phyloP scores from a whole-genome alignment of 2,329 filamentous ascomycete genomes.

The Arthrobotrys pseudoclavata region DNA sequence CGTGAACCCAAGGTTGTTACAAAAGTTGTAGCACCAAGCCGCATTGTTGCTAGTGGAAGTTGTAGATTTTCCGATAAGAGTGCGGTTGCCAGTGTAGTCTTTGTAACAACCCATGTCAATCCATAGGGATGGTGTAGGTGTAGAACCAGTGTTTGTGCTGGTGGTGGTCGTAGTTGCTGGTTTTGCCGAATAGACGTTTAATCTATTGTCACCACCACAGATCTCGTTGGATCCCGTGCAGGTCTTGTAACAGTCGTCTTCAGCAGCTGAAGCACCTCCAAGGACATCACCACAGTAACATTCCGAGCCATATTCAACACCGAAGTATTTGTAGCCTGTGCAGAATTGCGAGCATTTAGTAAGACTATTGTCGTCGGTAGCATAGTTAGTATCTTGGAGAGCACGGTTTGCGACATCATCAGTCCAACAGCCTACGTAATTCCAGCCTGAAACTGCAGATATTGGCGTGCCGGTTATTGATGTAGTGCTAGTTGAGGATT shows the following conservation, averaged over 20 bases:
- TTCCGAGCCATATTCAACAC: conserved; percentile 66
- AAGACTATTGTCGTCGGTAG: conserved; percentile 24
- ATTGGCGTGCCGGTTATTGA: neutral
- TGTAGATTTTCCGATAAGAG: conserved; percentile 29
- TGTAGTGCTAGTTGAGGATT: conserved; percentile 13
- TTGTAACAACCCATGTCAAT: conserved; percentile 26
- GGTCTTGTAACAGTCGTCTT: conserved; percentile 53
- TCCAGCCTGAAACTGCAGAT: conserved; percentile 6
- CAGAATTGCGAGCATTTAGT: conserved; percentile 37
- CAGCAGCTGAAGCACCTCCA: conserved; percentile 56
- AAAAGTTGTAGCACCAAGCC: conserved; percentile 71
- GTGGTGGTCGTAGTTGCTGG: conserved; percentile 15
- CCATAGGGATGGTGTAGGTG: neutral
- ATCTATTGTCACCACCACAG: conserved; percentile 56
- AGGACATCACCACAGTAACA: conserved; percentile 67
- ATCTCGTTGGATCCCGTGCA: conserved; percentile 41
- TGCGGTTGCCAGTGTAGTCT: conserved; percentile 20
- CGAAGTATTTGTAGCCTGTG: conserved; percentile 64
- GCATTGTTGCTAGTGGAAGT: conserved; percentile 68
- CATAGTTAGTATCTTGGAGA: conserved; percentile 17
- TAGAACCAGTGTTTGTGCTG: conserved; percentile 11
- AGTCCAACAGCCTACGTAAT: conserved; percentile 42
- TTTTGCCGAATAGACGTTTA: conserved; percentile 35
- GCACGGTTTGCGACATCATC: conserved; percentile 38
- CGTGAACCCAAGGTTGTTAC: conserved; percentile 69